phyloP scores from a whole-genome alignment of 2,329 filamentous ascomycete genomes.

The Colletotrichum acutatum region DNA sequence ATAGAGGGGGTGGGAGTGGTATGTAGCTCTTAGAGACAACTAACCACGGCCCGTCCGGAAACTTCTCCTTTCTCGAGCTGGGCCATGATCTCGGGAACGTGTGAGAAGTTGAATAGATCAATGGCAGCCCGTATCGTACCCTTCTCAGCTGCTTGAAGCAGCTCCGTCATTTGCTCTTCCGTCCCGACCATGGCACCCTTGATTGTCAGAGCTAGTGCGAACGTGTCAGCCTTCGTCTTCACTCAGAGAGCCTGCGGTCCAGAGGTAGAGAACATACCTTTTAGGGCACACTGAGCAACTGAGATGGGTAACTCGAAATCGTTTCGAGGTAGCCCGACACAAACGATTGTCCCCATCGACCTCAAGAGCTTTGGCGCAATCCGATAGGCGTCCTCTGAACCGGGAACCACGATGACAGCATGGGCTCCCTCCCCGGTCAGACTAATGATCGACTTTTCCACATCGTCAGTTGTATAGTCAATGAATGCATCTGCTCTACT shows the following conservation, averaged over 20 bases:
- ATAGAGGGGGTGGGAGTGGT: no score
- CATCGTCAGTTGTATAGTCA: constrained; percentile 40
- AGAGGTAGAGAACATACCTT: neutral
- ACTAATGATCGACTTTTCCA: constrained; percentile 38
- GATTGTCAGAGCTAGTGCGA: constrained; percentile 15
- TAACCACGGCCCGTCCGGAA: neutral
- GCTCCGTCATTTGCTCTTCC: neutral
- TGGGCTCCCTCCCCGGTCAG: constrained; percentile 43
- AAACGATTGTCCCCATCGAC: constrained; percentile 41
- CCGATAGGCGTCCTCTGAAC: constrained; percentile 40
- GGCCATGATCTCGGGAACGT: neutral
- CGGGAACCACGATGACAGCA: constrained; percentile 42
- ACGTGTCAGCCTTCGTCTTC: neutral
- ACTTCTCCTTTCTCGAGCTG: neutral
- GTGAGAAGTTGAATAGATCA: neutral
- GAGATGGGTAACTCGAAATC: constrained; percentile 43
- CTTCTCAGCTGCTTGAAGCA: neutral
- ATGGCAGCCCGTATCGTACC: neutral
- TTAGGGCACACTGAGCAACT: constrained; percentile 4
- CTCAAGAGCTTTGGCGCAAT: constrained; percentile 39
- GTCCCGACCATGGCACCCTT: constrained; percentile 25
- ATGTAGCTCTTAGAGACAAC: neutral
- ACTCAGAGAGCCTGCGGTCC: no score
- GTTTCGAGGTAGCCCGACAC: constrained; percentile 41
- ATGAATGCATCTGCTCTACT: constrained; percentile 42